phyloP scores from a whole-genome alignment of 2,329 filamentous ascomycete species.

The Microsporum ferrugineum region DNA sequence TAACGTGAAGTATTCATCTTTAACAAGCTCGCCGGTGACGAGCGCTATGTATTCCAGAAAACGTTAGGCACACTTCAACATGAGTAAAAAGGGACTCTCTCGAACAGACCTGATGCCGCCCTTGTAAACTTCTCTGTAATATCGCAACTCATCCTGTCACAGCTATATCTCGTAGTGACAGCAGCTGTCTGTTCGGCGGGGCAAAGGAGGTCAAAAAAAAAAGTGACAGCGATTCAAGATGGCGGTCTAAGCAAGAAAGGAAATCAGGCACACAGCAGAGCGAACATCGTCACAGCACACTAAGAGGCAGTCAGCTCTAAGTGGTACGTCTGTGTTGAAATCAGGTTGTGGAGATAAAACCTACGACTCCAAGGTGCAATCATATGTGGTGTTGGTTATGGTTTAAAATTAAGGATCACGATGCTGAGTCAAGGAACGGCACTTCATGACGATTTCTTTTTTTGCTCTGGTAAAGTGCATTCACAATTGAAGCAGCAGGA shows the following conservation, averaged over 20 bases:
- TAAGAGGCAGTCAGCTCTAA: neutral
- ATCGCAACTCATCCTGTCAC: slow-evolving; percentile 36
- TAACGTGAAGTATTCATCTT: slow-evolving; percentile 87
- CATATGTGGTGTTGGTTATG: neutral
- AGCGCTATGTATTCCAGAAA: slow-evolving; percentile 45
- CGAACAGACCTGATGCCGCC: slow-evolving; percentile 39
- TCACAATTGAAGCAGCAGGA: neutral
- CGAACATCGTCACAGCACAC: neutral
- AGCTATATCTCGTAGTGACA: slow-evolving; percentile 5
- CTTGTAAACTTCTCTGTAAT: slow-evolving; percentile 46
- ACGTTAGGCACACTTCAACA: neutral
- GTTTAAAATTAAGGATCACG: neutral
- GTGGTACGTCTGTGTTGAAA: neutral
- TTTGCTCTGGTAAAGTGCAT: neutral
- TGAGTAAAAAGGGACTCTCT: slow-evolving; percentile 2
- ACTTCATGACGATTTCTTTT: neutral
- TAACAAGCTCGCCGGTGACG: slow-evolving; percentile 69
- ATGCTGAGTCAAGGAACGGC: neutral
- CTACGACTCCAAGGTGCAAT: neutral
- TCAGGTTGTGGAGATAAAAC: neutral
- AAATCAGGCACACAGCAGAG: neutral
- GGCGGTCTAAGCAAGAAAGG: neutral
- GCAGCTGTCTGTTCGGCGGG: neutral
- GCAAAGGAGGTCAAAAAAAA: neutral
- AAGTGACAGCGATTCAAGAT: neutral